Base-by-base conservation (phyloP, 139 green algal species). In the Volvox africanus region DNA sequence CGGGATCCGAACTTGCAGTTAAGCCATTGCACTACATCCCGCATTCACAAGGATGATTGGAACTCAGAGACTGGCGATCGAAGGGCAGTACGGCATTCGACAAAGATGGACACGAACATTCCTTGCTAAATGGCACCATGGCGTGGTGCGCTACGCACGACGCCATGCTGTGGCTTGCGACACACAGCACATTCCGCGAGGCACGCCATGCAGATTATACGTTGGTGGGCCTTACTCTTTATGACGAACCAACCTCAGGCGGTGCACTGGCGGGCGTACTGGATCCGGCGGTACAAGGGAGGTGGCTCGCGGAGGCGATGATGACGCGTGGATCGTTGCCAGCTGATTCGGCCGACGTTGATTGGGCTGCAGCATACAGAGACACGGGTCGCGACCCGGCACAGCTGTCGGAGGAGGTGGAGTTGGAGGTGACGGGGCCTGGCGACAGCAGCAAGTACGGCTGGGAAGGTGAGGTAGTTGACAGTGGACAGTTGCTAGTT, bases 301-400 rank as follows among this genome's bases (percentile, higher is more conserved):
- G 61, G 61, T 65, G 76, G 82, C 61, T 88, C 20, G 16, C 82
- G 32, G 82, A 78, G 30, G 62, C 82, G 30, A 77, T 88, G 82
- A 62, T 88, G 50, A 88, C 61, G 17, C 55, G 82, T 32, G 32
- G 61, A n/a, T 28, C 50, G 61, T 61, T 32, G 32, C 18, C 61
- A 30, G 61, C 82, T 2, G 61, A 62, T 19, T 18, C 61, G 61
- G 2, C 61, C 61, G 28, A 16, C 11, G 50, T 69, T 2, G 80
- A 86, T 44, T 86, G 80, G 80, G 55, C 80, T 55, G 50, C 55
- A 1, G 2, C 50, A 22, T 86, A 86, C 80, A 55, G 80, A 1
- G 80, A 86, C 80, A 32, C 80, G 1, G 80, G 80, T 9, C 50
- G 80, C 50, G 24, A 86, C 50, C 30, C 61, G n/a, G 18, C 61